phyloP scores from a whole-genome alignment of 1,284 basidiomycete genomes.

The Moniliella sp. region DNA sequence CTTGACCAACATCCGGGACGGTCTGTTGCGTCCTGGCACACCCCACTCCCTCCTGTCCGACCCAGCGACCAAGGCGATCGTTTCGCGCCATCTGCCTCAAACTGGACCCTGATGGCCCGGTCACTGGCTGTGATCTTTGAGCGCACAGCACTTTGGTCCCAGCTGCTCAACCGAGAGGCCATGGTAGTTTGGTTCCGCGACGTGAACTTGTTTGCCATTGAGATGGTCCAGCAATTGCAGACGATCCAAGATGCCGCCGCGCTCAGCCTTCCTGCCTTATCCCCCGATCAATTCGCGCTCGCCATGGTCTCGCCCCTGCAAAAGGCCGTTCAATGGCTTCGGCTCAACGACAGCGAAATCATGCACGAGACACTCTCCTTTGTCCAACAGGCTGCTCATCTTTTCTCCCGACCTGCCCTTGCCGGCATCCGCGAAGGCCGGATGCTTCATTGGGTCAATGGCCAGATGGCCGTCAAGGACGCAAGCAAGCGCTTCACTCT shows the following conservation, averaged over 20 bases:
- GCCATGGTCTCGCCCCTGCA: constrained; percentile 10
- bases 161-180: constrained; percentile 10
- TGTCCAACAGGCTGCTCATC: constrained; percentile 13
- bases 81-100: neutral
- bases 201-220: constrained; percentile 24
- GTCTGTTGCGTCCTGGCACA: constrained; percentile 19
- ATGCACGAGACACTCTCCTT: constrained; percentile 21
- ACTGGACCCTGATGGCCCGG: constrained; percentile 23
- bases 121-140: constrained; percentile 21
- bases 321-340: constrained; percentile 22
- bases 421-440: constrained; percentile 8
- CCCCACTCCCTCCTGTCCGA: constrained; percentile 13
- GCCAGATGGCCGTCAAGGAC: constrained; percentile 17
- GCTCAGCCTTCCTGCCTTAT: constrained; percentile 6
- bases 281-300: constrained; percentile 10
- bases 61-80: neutral
- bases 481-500: constrained; percentile 12
- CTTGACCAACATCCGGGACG: constrained; percentile 21
- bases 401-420: constrained; percentile 10
- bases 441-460: constrained; percentile 19
- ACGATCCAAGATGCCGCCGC: constrained; percentile 11
- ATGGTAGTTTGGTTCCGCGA: constrained; percentile 30
- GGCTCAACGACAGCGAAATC: constrained; percentile 30
- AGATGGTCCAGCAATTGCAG: constrained; percentile 19
- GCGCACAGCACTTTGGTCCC: constrained; percentile 21